Evolutionary conservation across 1,139 yeast species (phyloP), one percentile per base, ranked within the genome.

Genomic region (Suhomyces bribrorum): DNA sequence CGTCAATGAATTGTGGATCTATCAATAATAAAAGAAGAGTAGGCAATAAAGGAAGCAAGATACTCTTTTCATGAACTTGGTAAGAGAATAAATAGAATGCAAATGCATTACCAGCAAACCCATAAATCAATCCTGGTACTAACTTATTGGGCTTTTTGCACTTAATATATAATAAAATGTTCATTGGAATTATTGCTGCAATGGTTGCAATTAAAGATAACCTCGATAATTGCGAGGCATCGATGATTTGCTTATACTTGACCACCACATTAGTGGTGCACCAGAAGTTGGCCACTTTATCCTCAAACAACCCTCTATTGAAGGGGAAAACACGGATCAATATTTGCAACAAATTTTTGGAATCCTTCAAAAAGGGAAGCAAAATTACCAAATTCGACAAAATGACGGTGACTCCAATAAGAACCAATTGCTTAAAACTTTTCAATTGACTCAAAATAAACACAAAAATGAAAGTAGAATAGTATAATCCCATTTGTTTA

Each of bases 241-340:
- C 62, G 49, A 86, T 83, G 0, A 73, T 43, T 3, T 64, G 56
- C 47, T 78, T 81, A 53, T 88, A 83, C 57, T 92, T 92, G 55
- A 90, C 59, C 9, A 88, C 49, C 0, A 86, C 70, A 59, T 92
- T 92, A 2, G 89, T 69, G 7, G 95, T 83, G 60, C 98, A 90
- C 99, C 99, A 92, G 53, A 92, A 83, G 56, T 90, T 92, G 34
- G 96, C 97, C 11, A 94, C 98, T 60, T 92, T 92, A 58, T 92
- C 98, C 61, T 92, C 98, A 72, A 94, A 92, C n/a, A 94, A 73
- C 0, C 98, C 98, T 56, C 98, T 75, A 33, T 80, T 79, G 54
- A 92, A 90, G 2, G 99, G 98, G 61, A 92, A 92, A 22, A 92
- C 83, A 48, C 98, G 75, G 33, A 70, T 61, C 14, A 87, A 62